Base-by-base conservation (phyloP, 2,329 filamentous ascomycete species). In the Fusarium musae region DNA sequence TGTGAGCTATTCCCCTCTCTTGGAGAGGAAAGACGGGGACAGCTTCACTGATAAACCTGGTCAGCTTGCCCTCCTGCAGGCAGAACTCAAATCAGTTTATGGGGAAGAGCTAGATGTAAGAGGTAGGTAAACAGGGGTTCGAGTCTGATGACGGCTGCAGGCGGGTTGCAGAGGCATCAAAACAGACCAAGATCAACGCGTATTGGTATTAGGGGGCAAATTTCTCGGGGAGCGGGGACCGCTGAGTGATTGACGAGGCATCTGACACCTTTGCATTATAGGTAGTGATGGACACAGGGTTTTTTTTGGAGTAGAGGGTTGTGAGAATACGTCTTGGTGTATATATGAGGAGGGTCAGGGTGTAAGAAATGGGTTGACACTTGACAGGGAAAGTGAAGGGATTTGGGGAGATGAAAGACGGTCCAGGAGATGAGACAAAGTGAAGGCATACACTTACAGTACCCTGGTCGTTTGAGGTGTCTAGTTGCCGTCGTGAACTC, bases 1-100 rank as follows among this genome's bases (percentile, higher is more conserved):
- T 65, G 52, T 47, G 58, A 69, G 59, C 50, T 74, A 69, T 53
- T 74, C 59, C 63, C 66, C 57, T 73, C 67, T 69, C 68, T 60
- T 57, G 52, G 62, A 62, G 72, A 73, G 52, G 62, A 62, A 69
- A 73, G 62, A 72, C 42, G 63, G 69, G 64, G 58, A 69, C 63
- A 72, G 68, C 63, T 66, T 72, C 69, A 65, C 63, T 72, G 66
- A 75, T 63, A 74, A 76, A 70, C 67, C 70, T 70, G 65, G 72
- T 77, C 75, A 77, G 75, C 69, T 77, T 75, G 66, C 64, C 72
- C 72, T 58, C 63, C 61, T 69, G 66, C 64, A 74, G 63, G 74
- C 61, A 75, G 71, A 76, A 66, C 65, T 69, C 60, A 63, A 68
- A 71, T 65, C 30, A 62, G 69, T 73, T 73, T 77, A 77, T 75